phyloP scores from a whole-genome alignment of 2,329 filamentous ascomycete genomes.

The Phialocephala sp. region DNA sequence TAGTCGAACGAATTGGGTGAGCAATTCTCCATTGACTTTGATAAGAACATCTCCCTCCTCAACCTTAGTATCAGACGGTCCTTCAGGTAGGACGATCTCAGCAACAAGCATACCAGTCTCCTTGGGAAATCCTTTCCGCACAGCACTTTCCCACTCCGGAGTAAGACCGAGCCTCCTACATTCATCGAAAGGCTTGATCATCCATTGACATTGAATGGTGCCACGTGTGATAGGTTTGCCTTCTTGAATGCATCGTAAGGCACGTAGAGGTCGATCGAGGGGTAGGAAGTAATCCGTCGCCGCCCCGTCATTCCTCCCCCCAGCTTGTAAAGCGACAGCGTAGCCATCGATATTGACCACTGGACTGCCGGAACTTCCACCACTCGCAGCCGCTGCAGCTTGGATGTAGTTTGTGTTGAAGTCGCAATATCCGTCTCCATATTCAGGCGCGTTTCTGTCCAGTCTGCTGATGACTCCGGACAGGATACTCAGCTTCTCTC shows the following conservation, averaged over 20 bases:
- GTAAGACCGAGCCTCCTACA: slow-evolving; percentile 87
- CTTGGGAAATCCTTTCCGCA: slow-evolving; percentile 83
- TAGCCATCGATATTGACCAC: slow-evolving; percentile 95
- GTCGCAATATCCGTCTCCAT: slow-evolving; percentile 96
- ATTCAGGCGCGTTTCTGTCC: slow-evolving; percentile 96
- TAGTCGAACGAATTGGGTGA: slow-evolving; percentile 90
- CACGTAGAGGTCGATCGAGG: slow-evolving; percentile 85
- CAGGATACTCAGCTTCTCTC: slow-evolving; percentile 96
- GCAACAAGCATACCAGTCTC: slow-evolving; percentile 98
- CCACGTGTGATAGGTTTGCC: slow-evolving; percentile 80
- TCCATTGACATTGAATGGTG: slow-evolving; percentile 97
- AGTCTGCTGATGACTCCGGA: slow-evolving; percentile 96
- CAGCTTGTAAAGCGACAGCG: slow-evolving; percentile 91
- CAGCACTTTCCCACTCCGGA: slow-evolving; percentile 82
- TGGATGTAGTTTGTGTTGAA: slow-evolving; percentile 98
- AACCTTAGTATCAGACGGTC: slow-evolving; percentile 84
- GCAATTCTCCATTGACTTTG: slow-evolving; percentile 89
- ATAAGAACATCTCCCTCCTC: slow-evolving; percentile 94
- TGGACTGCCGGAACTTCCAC: slow-evolving; percentile 96
- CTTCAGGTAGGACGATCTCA: slow-evolving; percentile 90
- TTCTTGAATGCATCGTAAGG: slow-evolving; percentile 82
- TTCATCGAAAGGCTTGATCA: slow-evolving; percentile 97
- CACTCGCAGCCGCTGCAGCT: slow-evolving; percentile 94
- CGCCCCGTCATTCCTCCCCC: slow-evolving; percentile 90
- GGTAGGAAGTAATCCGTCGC: slow-evolving; percentile 98